Conservation (phyloP, 2,329 filamentous ascomycete species). For the Fusarium cyanostomum region DNA sequence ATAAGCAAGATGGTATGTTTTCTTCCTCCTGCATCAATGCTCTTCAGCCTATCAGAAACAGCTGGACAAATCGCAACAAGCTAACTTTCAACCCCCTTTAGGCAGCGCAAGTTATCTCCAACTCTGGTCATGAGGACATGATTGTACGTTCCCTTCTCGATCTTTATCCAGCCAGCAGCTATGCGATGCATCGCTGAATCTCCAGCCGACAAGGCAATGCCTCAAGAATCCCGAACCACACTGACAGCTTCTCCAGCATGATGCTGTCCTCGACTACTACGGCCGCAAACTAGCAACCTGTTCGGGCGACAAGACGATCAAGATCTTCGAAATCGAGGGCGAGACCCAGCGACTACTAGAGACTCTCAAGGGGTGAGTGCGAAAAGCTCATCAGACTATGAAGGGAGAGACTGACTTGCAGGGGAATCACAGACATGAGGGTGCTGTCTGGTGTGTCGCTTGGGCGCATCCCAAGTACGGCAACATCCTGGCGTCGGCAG, state of each 20-base stretch:
- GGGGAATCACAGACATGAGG: constrained; percentile 77
- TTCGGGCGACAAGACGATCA: constrained; percentile 98
- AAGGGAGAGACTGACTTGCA: constrained; percentile 22
- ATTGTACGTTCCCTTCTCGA: constrained; percentile 75
- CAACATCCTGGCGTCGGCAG: constrained; percentile 94
- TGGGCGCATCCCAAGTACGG: constrained; percentile 99
- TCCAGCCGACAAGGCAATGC: neutral
- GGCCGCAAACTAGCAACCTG: constrained; percentile 95
- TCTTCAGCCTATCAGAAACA: neutral
- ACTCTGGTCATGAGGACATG: constrained; percentile 90
- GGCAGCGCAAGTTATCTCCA: constrained; percentile 57
- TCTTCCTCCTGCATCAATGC: neutral
- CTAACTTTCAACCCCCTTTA: constrained; percentile 45
- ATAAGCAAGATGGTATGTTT: constrained; percentile 40
- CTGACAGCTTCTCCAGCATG: constrained; percentile 69
- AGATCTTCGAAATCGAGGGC: constrained; percentile 98
- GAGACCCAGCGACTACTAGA: constrained; percentile 89
- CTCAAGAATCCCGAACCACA: constrained; percentile 20
- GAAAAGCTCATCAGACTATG: neutral
- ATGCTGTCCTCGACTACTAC: constrained; percentile 98
- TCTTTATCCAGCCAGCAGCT: constrained; percentile 8
- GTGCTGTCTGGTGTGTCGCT: constrained; percentile 95
- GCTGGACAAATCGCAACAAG: constrained; percentile 8
- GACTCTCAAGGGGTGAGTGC: constrained; percentile 87
- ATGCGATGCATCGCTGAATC: constrained; percentile 7